Evolutionary conservation across 169 alveolate genomes (phyloP).

Genomic region (Cryptosporidium ubiquitum): DNA sequence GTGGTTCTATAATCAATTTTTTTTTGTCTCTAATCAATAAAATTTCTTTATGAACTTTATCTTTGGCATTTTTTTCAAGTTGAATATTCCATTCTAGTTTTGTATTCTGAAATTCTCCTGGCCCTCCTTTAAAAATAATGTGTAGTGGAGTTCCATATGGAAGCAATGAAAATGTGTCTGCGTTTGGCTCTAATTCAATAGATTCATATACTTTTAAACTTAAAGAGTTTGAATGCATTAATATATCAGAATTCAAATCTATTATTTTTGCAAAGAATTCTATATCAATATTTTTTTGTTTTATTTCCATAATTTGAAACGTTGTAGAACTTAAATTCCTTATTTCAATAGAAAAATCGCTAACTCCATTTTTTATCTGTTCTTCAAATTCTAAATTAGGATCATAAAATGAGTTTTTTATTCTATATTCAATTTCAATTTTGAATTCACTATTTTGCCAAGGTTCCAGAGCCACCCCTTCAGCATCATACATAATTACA

Average conservation of each 20-base stretch:
- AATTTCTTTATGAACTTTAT: background rate
- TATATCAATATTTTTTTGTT: background rate
- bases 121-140: conserved; percentile 39
- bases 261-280: conserved; percentile 8
- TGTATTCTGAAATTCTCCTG: background rate
- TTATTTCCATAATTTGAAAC: conserved; percentile 9
- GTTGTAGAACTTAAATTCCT: background rate
- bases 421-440: conserved; percentile 16
- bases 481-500: background rate
- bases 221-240: background rate
- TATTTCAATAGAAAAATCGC: background rate
- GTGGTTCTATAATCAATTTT: conserved; percentile 39
- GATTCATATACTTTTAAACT: conserved; percentile 29
- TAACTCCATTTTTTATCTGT: background rate
- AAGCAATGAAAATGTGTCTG: conserved; percentile 2
- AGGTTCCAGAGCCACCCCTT: conserved; percentile 51
- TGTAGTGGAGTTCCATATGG: conserved; percentile 49
- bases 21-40: conserved; percentile 4
- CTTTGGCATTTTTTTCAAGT: background rate
- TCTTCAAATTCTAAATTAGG: background rate
- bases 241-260: background rate
- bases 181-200: conserved; percentile 34
- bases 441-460: conserved; percentile 29
- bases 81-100: conserved; percentile 35
- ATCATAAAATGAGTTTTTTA: background rate